Evolutionary conservation across 805 yeast genomes (phyloP), one percentile per base, ranked within the genome.

Genomic region (Vanderwaltozyma polyspora): DNA sequence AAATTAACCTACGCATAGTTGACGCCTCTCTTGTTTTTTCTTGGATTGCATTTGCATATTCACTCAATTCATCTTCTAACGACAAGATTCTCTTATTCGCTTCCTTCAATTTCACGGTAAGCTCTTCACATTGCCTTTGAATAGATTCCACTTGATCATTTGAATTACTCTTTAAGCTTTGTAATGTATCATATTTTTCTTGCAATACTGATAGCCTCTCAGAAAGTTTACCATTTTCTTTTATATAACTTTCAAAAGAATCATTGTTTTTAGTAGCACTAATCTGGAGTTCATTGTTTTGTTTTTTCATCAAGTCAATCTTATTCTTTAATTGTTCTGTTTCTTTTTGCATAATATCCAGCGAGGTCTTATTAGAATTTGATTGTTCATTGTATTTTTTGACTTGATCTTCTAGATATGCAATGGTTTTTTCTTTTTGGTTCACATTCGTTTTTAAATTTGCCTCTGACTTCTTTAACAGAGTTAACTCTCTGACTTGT

Each of bases 51-150:
- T 72, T 69, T 36, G 84, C 70, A 4, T 82, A 64, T 38, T 87
- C 96, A 9, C 70, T 63, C n/a, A 89, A 59, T 49, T 87, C 95
- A 37, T 85, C 94, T 44, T 82, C 86, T 19, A 87, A 53, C 2
- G 74, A 70, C 37, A 81, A 86, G 16, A 72, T 64, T 41, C 72
- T 68, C 34, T 65, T 65, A 28, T 66, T 68, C 2, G 76, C 62
- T 45, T 91, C 97, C 40, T 71, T 70, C 26, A 76, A 59, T 35
- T 81, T 73, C 68, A 80, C 70, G 3, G 67, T 50, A 32, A 81
- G 53, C 47, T 84, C 94, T 33, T 83, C 89, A 39, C 76, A 72
- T 51, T 82, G 85, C 42, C 74, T 77, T 46, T 70, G 77, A 39
- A 74, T 46, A 0, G 64, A 44, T 26, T 70, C 77, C 7, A 66